A percentile compares a stretch with the other conserved stretches of the same genome.
These are phyloP conservation scores for Penicillium sp. DNA, from an alignment of 2,329 filamentous ascomycete species.

Conservation along the genomic window DNA sequence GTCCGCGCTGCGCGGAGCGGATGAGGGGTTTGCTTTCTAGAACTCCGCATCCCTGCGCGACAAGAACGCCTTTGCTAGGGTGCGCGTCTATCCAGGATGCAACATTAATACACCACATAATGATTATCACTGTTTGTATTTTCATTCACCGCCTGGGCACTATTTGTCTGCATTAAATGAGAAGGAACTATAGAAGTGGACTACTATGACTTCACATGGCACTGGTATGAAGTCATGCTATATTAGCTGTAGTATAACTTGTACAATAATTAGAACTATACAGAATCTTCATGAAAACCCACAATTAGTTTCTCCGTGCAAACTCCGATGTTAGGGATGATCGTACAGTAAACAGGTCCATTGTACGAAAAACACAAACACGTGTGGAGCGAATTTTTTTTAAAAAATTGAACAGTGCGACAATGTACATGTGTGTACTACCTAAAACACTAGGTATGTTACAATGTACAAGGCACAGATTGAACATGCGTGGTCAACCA, in stretches of 20 bases:
- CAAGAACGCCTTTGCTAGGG: neutral
- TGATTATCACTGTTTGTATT: neutral
- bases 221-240: neutral
- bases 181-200: neutral
- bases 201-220: neutral
- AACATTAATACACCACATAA: neutral
- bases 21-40: slow-evolving; percentile 14
- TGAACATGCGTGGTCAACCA: too few species aligned
- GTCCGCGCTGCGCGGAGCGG: slow-evolving; percentile 5
- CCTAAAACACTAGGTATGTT: neutral
- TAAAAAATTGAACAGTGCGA: neutral
- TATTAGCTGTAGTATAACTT: neutral
- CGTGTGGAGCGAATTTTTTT: neutral
- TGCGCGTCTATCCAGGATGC: slow-evolving; percentile 14
- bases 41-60: slow-evolving; percentile 6
- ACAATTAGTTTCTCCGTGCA: slow-evolving; percentile 2
- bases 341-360: neutral
- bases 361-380: neutral
- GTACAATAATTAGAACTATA: neutral
- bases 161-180: neutral
- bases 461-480: neutral
- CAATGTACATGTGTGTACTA: neutral
- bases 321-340: slow-evolving; percentile 1
- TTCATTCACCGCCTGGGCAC: neutral
- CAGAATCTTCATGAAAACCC: neutral